Percentiles rank a stretch among this genome's conserved stretches.
Conservation (phyloP, 2,329 filamentous ascomycete genomes). For the Amylocarpus encephaloides region DNA sequence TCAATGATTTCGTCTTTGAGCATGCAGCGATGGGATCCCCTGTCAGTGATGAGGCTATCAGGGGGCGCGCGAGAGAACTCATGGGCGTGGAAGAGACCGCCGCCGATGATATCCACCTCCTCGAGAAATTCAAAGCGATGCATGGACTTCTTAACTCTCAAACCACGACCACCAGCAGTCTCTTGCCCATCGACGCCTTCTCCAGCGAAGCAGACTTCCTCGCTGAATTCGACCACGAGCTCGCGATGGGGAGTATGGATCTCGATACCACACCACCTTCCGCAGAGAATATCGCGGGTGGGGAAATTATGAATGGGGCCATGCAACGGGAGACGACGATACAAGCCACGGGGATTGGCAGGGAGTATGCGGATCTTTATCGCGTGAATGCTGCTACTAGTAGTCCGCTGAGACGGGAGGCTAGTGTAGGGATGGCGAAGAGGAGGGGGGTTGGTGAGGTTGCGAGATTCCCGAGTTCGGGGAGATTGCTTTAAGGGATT, state of each 20-base stretch:
- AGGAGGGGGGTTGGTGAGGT: neutral
- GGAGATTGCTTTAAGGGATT: too few species aligned
- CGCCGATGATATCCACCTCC: slow-evolving; percentile 47
- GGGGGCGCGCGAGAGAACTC: slow-evolving; percentile 43
- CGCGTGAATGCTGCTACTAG: slow-evolving; percentile 18
- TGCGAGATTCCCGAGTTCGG: neutral
- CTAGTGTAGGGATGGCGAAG: slow-evolving; percentile 1
- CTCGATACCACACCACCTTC: slow-evolving; percentile 2
- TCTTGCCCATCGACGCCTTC: neutral
- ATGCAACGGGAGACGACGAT: neutral
- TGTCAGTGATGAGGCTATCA: slow-evolving; percentile 43
- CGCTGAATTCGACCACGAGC: slow-evolving; percentile 18
- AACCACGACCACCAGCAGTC: neutral
- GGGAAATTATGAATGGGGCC: neutral
- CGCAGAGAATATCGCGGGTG: neutral
- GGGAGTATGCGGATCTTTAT: slow-evolving; percentile 18
- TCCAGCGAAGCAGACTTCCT: slow-evolving; percentile 18
- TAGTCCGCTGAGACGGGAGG: slow-evolving; percentile 15
- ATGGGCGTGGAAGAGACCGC: slow-evolving; percentile 41
- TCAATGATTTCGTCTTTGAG: slow-evolving; percentile 42
- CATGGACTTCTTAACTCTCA: slow-evolving; percentile 9
- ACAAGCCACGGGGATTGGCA: neutral
- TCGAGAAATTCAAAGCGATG: slow-evolving; percentile 43
- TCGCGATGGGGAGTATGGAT: slow-evolving; percentile 10
- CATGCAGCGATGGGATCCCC: slow-evolving; percentile 37